phyloP scores from a whole-genome alignment of 2,329 filamentous ascomycete genomes.

The Penicillium sp. region DNA sequence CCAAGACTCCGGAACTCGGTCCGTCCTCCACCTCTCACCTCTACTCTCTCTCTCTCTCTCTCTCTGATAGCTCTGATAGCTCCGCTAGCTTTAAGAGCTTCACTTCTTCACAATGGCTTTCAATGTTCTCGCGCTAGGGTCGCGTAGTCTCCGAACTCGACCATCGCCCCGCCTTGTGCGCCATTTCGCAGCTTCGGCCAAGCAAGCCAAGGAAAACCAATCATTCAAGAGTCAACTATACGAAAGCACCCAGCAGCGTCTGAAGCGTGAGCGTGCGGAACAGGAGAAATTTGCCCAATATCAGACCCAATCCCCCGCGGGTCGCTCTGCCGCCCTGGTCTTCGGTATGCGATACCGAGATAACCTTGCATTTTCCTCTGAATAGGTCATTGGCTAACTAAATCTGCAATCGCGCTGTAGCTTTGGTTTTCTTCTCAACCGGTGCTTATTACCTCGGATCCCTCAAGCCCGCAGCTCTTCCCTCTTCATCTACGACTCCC shows the following conservation, averaged over 20 bases:
- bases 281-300: slow-evolving; percentile 50
- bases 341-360: slow-evolving; percentile 28
- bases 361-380: slow-evolving; percentile 5
- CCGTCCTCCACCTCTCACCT: slow-evolving; percentile 6
- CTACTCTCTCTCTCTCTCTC: neutral
- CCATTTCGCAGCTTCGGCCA: slow-evolving; percentile 22
- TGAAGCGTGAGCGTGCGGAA: slow-evolving; percentile 58
- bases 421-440: slow-evolving; percentile 49
- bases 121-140: slow-evolving; percentile 16
- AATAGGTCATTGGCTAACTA: slow-evolving; percentile 10
- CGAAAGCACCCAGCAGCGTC: slow-evolving; percentile 58
- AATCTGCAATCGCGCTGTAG: slow-evolving; percentile 33
- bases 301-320: slow-evolving; percentile 40
- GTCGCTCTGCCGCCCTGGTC: slow-evolving; percentile 39
- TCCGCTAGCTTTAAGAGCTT: neutral
- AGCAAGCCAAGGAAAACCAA: slow-evolving; percentile 30
- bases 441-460: slow-evolving; percentile 57
- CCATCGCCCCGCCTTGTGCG: slow-evolving; percentile 12
- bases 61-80: neutral
- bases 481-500: slow-evolving; percentile 56
- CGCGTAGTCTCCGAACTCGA: slow-evolving; percentile 16
- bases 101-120: slow-evolving; percentile 19
- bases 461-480: slow-evolving; percentile 46
- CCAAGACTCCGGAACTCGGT: slow-evolving; percentile 7
- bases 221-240: slow-evolving; percentile 62